These are phyloP conservation scores for Fusarium proliferatum DNA, from an alignment of 2,329 filamentous ascomycete species.

Conservation along the genomic window DNA sequence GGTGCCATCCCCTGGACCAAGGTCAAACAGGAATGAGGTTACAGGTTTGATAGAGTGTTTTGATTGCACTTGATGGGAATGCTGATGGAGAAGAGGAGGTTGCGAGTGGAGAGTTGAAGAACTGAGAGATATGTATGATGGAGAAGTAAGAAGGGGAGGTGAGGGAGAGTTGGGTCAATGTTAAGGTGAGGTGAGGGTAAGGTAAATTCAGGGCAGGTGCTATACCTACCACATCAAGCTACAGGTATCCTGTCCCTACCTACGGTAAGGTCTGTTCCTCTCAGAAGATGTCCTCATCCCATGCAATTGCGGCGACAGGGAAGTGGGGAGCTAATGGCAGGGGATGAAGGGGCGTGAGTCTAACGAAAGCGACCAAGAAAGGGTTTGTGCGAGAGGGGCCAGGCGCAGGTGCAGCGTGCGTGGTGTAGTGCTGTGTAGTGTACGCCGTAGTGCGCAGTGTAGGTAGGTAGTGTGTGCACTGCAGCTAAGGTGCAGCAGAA, in stretches of 20 bases:
- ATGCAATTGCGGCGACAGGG: slow-evolving; percentile 25
- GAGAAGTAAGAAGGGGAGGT: slow-evolving; percentile 21
- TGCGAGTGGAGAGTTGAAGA: slow-evolving; percentile 3
- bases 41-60: neutral
- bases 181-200: slow-evolving; percentile 8
- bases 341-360: slow-evolving; percentile 18
- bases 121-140: slow-evolving; percentile 1
- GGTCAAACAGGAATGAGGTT: neutral
- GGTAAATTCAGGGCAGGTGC: slow-evolving; percentile 1
- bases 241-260: neutral
- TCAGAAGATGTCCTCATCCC: slow-evolving; percentile 6
- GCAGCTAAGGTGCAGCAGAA: slow-evolving; percentile 35
- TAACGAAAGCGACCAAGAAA: slow-evolving; percentile 11
- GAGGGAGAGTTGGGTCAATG: neutral
- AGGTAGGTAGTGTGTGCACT: neutral
- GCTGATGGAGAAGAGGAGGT: slow-evolving; percentile 9
- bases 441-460: neutral
- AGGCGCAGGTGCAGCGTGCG: slow-evolving; percentile 9
- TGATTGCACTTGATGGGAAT: neutral
- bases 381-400: slow-evolving; percentile 20
- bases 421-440: neutral
- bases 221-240: neutral
- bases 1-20: neutral
- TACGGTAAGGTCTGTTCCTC: neutral
- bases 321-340: slow-evolving; percentile 21